Base-by-base conservation (phyloP, 2,329 filamentous ascomycete genomes). In the Hypoxylon sp. region DNA sequence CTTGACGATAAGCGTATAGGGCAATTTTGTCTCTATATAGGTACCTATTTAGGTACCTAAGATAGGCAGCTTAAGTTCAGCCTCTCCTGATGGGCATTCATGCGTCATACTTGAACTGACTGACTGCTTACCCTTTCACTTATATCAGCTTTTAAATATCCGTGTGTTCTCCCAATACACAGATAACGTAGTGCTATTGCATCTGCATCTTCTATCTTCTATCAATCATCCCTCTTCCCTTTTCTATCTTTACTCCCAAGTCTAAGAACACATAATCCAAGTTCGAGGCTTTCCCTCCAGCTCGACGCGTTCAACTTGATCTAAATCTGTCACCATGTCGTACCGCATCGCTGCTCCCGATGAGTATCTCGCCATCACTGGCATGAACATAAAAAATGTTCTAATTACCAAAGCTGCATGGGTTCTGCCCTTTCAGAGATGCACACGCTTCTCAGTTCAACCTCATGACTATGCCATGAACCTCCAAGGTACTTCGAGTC, bases 361-460 rank as follows among this genome's bases (percentile, higher is more conserved):
- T 80, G 87, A 93, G 80, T 96, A 96, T 84, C 91, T 96, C 79
- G 92, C 93, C 83, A 87, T 96, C 72, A 96, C 92, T 72, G 93
- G 93, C 80, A 89, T 89, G 80, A 88, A 90, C 70, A 85, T 97
- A 72, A 83, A 89, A 44, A 89, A 85, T 73, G 87, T 96, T 72
- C 87, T 87, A 71, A 93, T 96, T 78, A 88, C 87, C 75, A 97
- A 96, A 80, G 91, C 92, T 69, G 84, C 89, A 58, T 89, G 90
- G 81, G 84, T 93, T 16, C 85, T 84, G 79, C 91, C 91, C 58
- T 87, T 92, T 68, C 91, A 94, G 79, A 85, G 88, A 74, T 88
- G 81, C 77, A 83, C 80, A 60, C 83, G 84, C 72, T 87, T 87
- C 78, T 76, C 73, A 66, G 89, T 92, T 73, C 89, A 89, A 69